Evolutionary conservation across 2,329 filamentous ascomycete species (phyloP).

Genomic region (Cordyceps tenuipes): DNA sequence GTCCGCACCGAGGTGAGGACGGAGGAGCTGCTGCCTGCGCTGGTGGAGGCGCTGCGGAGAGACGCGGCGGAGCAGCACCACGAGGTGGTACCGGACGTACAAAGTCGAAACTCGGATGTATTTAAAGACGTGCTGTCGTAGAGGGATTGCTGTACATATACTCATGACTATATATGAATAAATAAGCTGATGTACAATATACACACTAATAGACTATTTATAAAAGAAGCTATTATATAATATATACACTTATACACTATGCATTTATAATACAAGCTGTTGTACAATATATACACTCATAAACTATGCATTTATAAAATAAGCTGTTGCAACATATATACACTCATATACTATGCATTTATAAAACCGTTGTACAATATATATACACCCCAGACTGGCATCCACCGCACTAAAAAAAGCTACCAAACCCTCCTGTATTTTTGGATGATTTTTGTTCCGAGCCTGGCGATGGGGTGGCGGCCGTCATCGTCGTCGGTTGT

Average conservation of each 20-base stretch:
- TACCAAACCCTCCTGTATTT: constrained; percentile 28
- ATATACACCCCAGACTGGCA: too few species aligned
- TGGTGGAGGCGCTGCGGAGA: constrained; percentile 43
- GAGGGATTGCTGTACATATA: constrained; percentile 17
- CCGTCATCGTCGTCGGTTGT: constrained; percentile 13
- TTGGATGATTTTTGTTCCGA: constrained; percentile 17
- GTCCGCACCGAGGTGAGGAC: constrained; percentile 51
- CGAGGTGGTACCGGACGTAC: neutral
- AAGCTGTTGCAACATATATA: too few species aligned
- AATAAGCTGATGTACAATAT: too few species aligned
- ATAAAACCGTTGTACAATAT: too few species aligned
- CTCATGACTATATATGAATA: constrained; percentile 12
- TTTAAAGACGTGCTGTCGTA: constrained; percentile 57
- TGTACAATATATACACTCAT: too few species aligned
- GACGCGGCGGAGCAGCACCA: constrained; percentile 13
- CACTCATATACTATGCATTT: too few species aligned
- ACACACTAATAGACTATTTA: too few species aligned
- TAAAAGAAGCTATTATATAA: too few species aligned
- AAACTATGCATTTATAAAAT: too few species aligned
- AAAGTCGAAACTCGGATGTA: constrained; percentile 22
- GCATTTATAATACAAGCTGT: too few species aligned
- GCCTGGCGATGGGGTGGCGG: constrained; percentile 17
- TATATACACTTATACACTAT: too few species aligned
- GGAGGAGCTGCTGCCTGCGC: constrained; percentile 46
- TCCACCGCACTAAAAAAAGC: too few species aligned